Base-by-base conservation (phyloP, 805 yeast species). In the Metschnikowia drakensbergensis region DNA sequence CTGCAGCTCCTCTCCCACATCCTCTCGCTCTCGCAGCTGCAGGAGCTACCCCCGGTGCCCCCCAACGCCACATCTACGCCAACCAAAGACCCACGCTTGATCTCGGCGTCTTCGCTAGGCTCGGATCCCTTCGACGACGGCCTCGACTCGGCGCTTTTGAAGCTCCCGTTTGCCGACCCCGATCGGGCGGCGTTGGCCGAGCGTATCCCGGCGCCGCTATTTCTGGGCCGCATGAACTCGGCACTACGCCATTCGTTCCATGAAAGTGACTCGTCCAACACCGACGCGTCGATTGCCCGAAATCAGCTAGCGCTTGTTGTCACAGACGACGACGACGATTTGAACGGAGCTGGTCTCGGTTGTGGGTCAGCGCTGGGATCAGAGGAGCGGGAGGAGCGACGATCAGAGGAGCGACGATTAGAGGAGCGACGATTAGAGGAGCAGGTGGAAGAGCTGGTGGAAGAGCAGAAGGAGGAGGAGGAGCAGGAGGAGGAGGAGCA, bases 91-190 rank as follows among this genome's bases (percentile, higher is more conserved):
- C 45, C 47, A 25, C 48, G 50, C 29, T 38, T 53, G 6, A 25
- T 37, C 33, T 49, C 48, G 38, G 46, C 43, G 6, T 37, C 49
- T 8, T 57, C 63, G 2, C 37, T 48, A 4, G 52, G 54, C 4
- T 55, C 63, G 3, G 65, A 62, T 33, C 66, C 66, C 3, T 62
- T 62, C 43, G 60, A 62, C 39, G 66, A 62, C 36, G 58, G 58
- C 4, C 51, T 62, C 22, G 66, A 62, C 44, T 55, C 60, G 4
- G 53, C 51, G 17, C 53, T 62, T 34, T 29, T 58, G 17, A 36
- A 11, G 27, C 22, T 36, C 6, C 38, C 38, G 4, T 23, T 36
- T 8, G 27, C 6, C 7, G 17, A 2, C 17, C 17, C 17, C 17
- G 17, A 17, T 17, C 17, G 17, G 17, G 17, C 17, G 17, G 17